Evolutionary conservation across 148 eudicot species (phyloP).

Genomic region (Linanthus parryae): DNA sequence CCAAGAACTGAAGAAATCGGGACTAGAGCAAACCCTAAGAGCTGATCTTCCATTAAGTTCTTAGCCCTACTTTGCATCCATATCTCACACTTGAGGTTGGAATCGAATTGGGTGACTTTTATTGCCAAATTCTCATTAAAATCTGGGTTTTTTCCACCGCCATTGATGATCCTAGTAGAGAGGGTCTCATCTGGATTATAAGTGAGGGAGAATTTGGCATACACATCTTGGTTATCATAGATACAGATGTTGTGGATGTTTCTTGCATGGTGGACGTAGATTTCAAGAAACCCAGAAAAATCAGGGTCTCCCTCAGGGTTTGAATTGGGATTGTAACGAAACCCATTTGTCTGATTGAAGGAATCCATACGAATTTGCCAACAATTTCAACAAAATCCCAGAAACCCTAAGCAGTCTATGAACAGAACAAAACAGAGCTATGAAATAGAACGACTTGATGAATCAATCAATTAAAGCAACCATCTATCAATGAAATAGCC

Average conservation of each 20-base stretch:
- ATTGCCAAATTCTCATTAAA: conserved; percentile 48
- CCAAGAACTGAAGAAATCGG: conserved; percentile 41
- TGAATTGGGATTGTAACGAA: conserved; percentile 28
- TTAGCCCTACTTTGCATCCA: conserved; percentile 79
- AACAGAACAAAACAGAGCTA: background rate
- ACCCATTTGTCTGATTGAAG: conserved; percentile 31
- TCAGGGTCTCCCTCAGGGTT: conserved; percentile 24
- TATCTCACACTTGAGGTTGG: conserved; percentile 70
- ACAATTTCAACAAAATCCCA: background rate
- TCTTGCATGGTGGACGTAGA: conserved; percentile 73
- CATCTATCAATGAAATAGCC: background rate
- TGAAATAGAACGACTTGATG: background rate
- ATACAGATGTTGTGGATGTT: conserved; percentile 86
- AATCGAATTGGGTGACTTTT: conserved; percentile 42
- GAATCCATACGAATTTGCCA: conserved; percentile 29
- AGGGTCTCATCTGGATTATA: conserved; percentile 61
- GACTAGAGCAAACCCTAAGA: conserved; percentile 66
- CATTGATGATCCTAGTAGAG: conserved; percentile 45
- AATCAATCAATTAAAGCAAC: background rate
- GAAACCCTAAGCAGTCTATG: background rate
- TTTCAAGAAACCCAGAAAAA: conserved; percentile 47
- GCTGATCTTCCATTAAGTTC: conserved; percentile 64
- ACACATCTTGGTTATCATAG: conserved; percentile 78
- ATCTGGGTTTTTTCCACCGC: conserved; percentile 79
- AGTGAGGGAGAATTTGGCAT: conserved; percentile 82